Evolutionary conservation across 768 basidiomycete species (phyloP), one percentile per base, ranked within the genome.

Genomic region (Boletus rubropictus): DNA sequence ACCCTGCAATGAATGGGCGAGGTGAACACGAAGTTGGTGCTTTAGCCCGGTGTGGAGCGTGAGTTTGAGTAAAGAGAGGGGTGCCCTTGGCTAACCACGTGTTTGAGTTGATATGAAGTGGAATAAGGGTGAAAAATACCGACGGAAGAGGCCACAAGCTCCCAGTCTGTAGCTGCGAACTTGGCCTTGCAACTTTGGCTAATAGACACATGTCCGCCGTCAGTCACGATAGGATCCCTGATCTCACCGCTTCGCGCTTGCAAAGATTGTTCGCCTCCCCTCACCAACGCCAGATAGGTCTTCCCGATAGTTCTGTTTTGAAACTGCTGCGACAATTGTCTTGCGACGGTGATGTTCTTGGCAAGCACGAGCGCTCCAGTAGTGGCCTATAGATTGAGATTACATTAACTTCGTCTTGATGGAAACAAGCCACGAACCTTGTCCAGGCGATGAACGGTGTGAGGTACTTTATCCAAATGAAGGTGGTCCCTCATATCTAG

Each of bases 21-120:
- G 59, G 50, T 86, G 84, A 12, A 84, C 68, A n/a, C 84, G 76
- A 27, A 86, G 73, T 55, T 86, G 84, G 48, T 86, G 84, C 60
- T 86, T 86, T 45, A 77, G 62, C 4, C 83, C 84, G 14, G 84
- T 85, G 41, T 76, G 64, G 17, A 83, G 70, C 10, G 67, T 71
- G 14, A 86, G 68, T 32, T 71, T 72, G 33, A 86, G 62, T 41
- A 87, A 70, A 2, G 81, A 77, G 24, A 85, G 45, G 17, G 82
- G 81, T 3, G 63, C 70, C 37, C 46, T 64, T 52, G 46, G 72
- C 70, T 71, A 40, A 42, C 41, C 46, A 39, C 40, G 29, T 50
- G 55, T 63, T 69, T 74, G 35, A 40, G 34, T 20, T 44, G 45
- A 60, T 55, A 42, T 52, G 44, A 55, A 55, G 48, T 42, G 57